phyloP scores from a whole-genome alignment of 73 alveolate genomes.

The Paraurostyla sp. region DNA sequence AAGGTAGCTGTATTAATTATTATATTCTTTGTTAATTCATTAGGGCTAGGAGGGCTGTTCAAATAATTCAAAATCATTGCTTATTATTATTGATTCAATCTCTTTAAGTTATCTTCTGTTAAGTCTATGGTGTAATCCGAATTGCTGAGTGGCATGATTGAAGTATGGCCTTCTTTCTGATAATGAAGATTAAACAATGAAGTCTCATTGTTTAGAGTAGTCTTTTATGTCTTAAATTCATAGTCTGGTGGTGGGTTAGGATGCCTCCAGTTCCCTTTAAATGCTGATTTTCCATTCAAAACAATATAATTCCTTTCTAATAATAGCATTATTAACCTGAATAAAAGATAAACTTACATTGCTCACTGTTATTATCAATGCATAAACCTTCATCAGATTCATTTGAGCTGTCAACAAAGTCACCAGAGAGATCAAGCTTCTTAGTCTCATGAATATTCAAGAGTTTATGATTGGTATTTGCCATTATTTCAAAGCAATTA shows the following conservation, averaged over 20 bases:
- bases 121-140: neutral
- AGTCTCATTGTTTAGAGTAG: neutral
- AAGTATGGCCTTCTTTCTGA: too few relatives aligned
- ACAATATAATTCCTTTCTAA: constrained; percentile 5
- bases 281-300: neutral
- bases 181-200: too few relatives aligned
- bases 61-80: neutral
- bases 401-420: neutral
- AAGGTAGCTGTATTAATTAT: neutral
- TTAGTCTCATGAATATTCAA: too few relatives aligned
- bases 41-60: neutral
- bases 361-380: neutral
- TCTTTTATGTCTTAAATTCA: neutral
- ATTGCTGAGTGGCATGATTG: too few relatives aligned
- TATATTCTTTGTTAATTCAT: too few relatives aligned
- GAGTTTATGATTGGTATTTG: too few relatives aligned
- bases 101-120: neutral
- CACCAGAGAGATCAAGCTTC: too few relatives aligned
- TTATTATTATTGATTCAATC: neutral
- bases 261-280: constrained; percentile 2
- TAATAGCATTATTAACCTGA: neutral
- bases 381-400: neutral
- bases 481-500: too few relatives aligned
- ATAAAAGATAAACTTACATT: neutral
- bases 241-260: neutral